Evolutionary conservation across 1,284 basidiomycete species (phyloP).

Genomic region (Rhodotorula sp.): DNA sequence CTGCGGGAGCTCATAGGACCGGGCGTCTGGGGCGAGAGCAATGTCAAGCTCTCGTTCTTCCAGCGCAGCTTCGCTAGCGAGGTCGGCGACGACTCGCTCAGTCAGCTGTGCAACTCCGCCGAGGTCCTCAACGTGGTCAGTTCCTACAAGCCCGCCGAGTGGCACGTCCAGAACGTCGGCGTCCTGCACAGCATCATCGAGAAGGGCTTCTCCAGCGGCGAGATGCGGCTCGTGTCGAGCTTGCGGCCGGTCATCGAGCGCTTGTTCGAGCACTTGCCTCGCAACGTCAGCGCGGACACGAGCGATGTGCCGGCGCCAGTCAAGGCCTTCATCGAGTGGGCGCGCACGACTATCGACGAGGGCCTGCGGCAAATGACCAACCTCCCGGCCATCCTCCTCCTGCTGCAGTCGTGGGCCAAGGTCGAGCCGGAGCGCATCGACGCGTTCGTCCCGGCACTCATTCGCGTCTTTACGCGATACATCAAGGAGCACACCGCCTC

Average conservation of each 20-base stretch:
- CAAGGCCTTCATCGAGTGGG: conserved; percentile 77
- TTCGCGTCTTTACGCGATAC: conserved; percentile 77
- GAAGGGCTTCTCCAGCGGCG: conserved; percentile 63
- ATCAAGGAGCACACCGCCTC: conserved; percentile 76
- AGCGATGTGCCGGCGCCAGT: conserved; percentile 71
- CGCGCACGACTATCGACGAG: conserved; percentile 70
- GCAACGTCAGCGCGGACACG: conserved; percentile 52
- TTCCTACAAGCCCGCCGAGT: conserved; percentile 76
- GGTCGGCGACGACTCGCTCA: conserved; percentile 65
- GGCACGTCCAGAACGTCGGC: conserved; percentile 73
- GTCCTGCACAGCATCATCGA: conserved; percentile 86
- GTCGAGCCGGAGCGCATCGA: conserved; percentile 82
- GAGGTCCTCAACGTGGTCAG: conserved; percentile 87
- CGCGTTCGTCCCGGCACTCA: conserved; percentile 70
- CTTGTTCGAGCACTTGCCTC: conserved; percentile 76
- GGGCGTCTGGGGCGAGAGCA: conserved; percentile 87
- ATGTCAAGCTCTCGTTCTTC: conserved; percentile 87
- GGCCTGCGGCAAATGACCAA: conserved; percentile 71
- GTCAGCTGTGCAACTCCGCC: conserved; percentile 75
- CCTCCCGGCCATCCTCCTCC: conserved; percentile 75
- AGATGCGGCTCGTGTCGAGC: conserved; percentile 70
- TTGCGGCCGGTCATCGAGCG: conserved; percentile 82
- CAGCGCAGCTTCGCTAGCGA: conserved; percentile 70
- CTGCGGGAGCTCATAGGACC: conserved; percentile 77
- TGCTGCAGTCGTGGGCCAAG: conserved; percentile 86